Conservation (phyloP, 805 yeast species). For the Cyberlindnera xylosilytica region DNA sequence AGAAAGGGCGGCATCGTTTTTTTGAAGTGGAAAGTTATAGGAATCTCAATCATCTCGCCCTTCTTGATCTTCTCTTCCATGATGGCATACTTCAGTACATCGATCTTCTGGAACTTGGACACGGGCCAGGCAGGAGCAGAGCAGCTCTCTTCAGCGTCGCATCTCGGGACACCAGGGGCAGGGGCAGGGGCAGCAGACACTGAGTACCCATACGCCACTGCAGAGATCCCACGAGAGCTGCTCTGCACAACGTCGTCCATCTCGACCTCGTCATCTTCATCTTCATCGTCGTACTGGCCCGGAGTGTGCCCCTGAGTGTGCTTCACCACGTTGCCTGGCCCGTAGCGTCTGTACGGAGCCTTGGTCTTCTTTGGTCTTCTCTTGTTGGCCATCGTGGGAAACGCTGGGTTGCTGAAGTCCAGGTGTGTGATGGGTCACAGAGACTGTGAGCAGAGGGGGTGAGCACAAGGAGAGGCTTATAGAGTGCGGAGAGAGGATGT, state of each 20-base stretch:
- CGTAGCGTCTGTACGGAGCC: constrained; percentile 78
- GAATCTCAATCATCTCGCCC: constrained; percentile 15
- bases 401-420: neutral
- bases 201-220: constrained; percentile 9
- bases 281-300: constrained; percentile 27
- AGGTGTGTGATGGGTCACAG: too few relatives aligned
- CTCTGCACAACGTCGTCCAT: constrained; percentile 19
- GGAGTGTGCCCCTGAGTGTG: constrained; percentile 33
- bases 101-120: constrained; percentile 49
- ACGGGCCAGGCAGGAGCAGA: constrained; percentile 39
- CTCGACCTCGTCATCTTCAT: constrained; percentile 27
- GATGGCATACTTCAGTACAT: constrained; percentile 36
- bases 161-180: neutral
- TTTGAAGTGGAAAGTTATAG: constrained; percentile 6
- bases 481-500: constrained; percentile 1
- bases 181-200: neutral
- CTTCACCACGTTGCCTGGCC: constrained; percentile 36
- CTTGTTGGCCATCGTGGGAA: constrained; percentile 69
- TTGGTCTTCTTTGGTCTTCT: constrained; percentile 79
- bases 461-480: too few relatives aligned
- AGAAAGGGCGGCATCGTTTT: neutral
- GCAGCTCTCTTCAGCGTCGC: neutral
- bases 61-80: constrained; percentile 23
- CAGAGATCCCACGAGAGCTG: constrained; percentile 4
- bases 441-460: too few relatives aligned